Conservation (phyloP, 768 basidiomycete genomes). For the Mycena galopus region DNA sequence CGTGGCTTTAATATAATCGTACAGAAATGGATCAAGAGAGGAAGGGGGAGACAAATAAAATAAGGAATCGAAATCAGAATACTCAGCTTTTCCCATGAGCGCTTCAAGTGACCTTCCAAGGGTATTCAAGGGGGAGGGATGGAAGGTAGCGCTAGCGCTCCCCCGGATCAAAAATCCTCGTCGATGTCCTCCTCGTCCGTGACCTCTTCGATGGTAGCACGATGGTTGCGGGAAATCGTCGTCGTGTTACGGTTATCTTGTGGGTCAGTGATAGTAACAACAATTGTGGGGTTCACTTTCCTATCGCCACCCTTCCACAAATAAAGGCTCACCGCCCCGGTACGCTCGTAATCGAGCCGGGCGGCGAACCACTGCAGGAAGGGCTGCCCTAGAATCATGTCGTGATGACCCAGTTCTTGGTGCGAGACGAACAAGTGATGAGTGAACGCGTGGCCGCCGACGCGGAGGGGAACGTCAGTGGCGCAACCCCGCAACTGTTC, state of each 20-base stretch:
- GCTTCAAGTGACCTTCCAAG: constrained; percentile 35
- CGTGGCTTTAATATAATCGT: background rate
- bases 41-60: background rate
- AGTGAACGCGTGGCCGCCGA: constrained; percentile 9
- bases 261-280: constrained; percentile 22
- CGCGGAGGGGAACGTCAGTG: constrained; percentile 13
- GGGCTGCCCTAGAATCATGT: constrained; percentile 24
- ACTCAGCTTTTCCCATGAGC: constrained; percentile 34
- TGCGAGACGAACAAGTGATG: constrained; percentile 28
- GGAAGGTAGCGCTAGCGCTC: constrained; percentile 7
- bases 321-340: background rate
- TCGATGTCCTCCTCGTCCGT: background rate
- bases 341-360: constrained; percentile 12
- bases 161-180: constrained; percentile 25
- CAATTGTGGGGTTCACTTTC: constrained; percentile 6
- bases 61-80: constrained; percentile 35
- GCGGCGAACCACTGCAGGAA: constrained; percentile 24
- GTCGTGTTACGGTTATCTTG: constrained; percentile 4
- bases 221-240: background rate
- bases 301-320: constrained; percentile 16
- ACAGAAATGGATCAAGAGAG: background rate
- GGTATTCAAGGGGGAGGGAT: constrained; percentile 21
- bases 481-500: constrained; percentile 25
- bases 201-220: constrained; percentile 3
- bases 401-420: constrained; percentile 13